A percentile compares a stretch with the other conserved stretches of the same genome.
Conservation (phyloP, 2,329 filamentous ascomycete genomes). For the Tolypocladium tundrense region DNA sequence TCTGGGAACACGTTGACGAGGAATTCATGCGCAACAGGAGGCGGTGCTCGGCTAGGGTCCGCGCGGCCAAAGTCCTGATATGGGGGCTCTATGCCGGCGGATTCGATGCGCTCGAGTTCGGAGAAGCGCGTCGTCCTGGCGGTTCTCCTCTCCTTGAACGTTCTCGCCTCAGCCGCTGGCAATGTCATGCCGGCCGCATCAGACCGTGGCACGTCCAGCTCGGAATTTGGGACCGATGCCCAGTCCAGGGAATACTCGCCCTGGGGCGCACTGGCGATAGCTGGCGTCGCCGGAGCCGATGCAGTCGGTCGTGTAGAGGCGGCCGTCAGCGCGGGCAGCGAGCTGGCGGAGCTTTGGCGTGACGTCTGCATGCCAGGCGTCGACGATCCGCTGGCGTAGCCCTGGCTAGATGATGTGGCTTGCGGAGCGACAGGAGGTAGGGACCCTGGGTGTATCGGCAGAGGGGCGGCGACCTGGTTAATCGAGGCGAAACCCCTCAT, state of each 20-base stretch:
- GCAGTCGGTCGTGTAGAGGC: constrained; percentile 3
- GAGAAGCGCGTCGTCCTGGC: constrained; percentile 15
- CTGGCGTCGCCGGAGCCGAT: constrained; percentile 7
- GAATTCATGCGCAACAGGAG: constrained; percentile 4
- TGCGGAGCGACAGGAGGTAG: background rate
- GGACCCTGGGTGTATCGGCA: background rate
- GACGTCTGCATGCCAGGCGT: constrained; percentile 3
- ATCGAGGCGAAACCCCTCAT: constrained; percentile 19
- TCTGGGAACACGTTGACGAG: constrained; percentile 15
- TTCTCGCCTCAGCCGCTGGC: background rate
- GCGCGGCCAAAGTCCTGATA: constrained; percentile 1
- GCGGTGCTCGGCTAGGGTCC: constrained; percentile 5
- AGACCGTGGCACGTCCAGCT: background rate
- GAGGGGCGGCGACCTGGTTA: constrained; percentile 2
- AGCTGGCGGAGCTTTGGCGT: constrained; percentile 11
- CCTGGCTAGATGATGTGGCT: background rate
- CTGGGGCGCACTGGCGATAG: constrained; percentile 1
- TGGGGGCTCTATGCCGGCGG: constrained; percentile 9
- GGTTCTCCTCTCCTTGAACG: constrained; percentile 10
- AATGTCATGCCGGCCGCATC: background rate
- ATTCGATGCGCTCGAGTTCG: constrained; percentile 20
- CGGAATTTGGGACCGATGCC: constrained; percentile 2
- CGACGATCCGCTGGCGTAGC: background rate
- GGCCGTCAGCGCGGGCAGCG: constrained; percentile 10
- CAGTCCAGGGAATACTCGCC: constrained; percentile 4